Base-by-base conservation (phyloP, 768 basidiomycete species). In the Xerocomellus dryophilus region DNA sequence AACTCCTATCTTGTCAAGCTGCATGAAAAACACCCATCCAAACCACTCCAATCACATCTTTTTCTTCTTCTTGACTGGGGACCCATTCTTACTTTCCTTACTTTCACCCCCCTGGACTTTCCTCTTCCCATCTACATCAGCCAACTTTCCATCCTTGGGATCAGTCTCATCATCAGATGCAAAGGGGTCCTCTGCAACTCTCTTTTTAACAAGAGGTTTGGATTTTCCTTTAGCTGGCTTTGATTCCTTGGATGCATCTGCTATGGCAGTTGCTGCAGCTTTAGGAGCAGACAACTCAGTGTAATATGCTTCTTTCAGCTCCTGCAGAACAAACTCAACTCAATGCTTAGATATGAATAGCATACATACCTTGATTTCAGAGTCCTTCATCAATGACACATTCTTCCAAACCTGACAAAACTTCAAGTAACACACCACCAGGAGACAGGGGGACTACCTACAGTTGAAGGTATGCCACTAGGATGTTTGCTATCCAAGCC, bases 401-500 rank as follows among this genome's bases (percentile, higher is more conserved):
- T 81, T 84, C 71, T 85, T 88, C 86, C 88, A 89, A 29, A 82
- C 74, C 88, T 88, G 55, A 5, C 54, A 41, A 38, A 53, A n/a
- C 17, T 27, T 55, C 18, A 17, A 47, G 20, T 12, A 9, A 42
- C 51, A 31, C 53, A 18, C 25, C 54, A n/a, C 25, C n/a, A 43
- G 42, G 21, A 39, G 32, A 40, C 4, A 17, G 32, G 17, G 9
- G 23, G 45, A 29, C 2, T 14, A 66, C 77, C 43, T 53, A 86
- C 88, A 56, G 88, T 88, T 21, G 88, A 84, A 38, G 77, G 80
- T 47, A 90, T 77, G 8, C 87, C 85, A 63, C 86, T 88, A 1
- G 83, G 67, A 64, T 90, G 88, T 63, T 90, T 90, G 68, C 86
- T 88, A 59, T 89, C 85, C 51, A 90, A 71, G 1, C 84, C 86